Base-by-base conservation (phyloP, 2,329 filamentous ascomycete species). In the Daldinia eschscholtzii region DNA sequence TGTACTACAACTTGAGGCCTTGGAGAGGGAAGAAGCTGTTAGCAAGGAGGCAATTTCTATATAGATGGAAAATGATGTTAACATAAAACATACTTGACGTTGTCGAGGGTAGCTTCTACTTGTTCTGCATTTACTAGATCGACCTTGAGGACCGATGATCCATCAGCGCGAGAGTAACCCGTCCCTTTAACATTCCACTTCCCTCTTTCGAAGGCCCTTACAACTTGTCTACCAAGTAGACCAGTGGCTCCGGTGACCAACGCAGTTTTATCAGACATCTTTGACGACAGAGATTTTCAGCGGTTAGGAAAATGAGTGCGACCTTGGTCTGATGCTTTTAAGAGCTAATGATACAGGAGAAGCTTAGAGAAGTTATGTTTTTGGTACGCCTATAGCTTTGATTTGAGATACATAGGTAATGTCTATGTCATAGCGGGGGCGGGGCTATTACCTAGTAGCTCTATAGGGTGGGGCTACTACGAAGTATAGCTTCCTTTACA, bases 171-270 rank as follows among this genome's bases (percentile, higher is more conserved):
- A 10, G 89, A 92, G 77, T 91, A 88, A 15, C 92, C 93, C 2
- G 91, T 91, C 55, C 92, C 92, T 71, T 90, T 89, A 64, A 89
- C 88, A n/a, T 83, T 82, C 88, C 93, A 97, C 41, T 86, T 85
- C 33, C 84, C 86, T 64, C 85, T 80, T 61, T 89, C 83, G 78
- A 97, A 97, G 12, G 87, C 88, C 68, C 86, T 88, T 61, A 91
- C 84, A 10, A 97, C 91, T 79, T 96, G 89, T 48, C 93, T 88
- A 56, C 94, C 94, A 1, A 97, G 86, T 10, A 97, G 86, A 61
- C 94, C 94, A 20, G 92, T 95, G 41, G 93, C 93, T 64, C 94
- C 94, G 6, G 94, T 97, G 62, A 97, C 83, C 28, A 97, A 84
- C 9, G 88, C 93, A 28, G 86, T 90, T 65, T 86, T 81, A 6